Evolutionary conservation across 495 filamentous ascomycete genomes (phyloP).

Genomic region (Neurospora cerealis): DNA sequence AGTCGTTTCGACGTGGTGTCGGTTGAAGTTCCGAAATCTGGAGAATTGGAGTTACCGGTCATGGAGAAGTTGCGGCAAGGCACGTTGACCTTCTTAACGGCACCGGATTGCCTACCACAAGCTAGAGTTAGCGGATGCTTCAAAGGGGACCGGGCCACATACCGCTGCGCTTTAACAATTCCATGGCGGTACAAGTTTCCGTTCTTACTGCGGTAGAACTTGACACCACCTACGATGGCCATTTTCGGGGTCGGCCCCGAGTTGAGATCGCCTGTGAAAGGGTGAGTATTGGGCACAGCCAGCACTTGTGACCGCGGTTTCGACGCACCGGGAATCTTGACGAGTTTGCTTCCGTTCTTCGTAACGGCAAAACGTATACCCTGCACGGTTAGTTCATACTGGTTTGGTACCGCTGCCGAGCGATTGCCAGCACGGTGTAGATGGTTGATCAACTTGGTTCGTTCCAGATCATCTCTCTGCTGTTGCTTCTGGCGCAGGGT

Average conservation of each 20-base stretch:
- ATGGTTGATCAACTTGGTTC: conserved; percentile 42
- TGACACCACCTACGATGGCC: conserved; percentile 68
- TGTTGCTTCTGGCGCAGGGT: conserved; percentile 51
- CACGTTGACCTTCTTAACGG: conserved; percentile 59
- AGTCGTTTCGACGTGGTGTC: conserved; percentile 11
- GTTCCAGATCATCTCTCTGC: conserved; percentile 55
- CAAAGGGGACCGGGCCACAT: conserved; percentile 23
- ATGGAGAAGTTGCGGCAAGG: conserved; percentile 84
- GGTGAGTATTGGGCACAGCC: conserved; percentile 33
- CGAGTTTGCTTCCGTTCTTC: conserved; percentile 76
- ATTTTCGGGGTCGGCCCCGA: conserved; percentile 67
- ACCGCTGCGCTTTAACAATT: conserved; percentile 57
- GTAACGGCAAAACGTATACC: conserved; percentile 68
- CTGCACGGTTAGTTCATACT: conserved; percentile 62
- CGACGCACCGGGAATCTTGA: conserved; percentile 57
- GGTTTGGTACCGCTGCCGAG: conserved; percentile 4
- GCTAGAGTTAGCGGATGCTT: conserved; percentile 16
- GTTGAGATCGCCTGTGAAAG: conserved; percentile 48
- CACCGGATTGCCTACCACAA: conserved; percentile 27
- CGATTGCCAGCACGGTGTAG: conserved; percentile 22
- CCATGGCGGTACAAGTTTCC: conserved; percentile 80
- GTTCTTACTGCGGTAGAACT: conserved; percentile 80
- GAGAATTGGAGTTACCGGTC: conserved; percentile 64
- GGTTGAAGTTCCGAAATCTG: conserved; percentile 24
- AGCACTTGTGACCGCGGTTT: conserved; percentile 1